phyloP scores from a whole-genome alignment of 2,329 filamentous ascomycete species.

The Fusarium sp. region DNA sequence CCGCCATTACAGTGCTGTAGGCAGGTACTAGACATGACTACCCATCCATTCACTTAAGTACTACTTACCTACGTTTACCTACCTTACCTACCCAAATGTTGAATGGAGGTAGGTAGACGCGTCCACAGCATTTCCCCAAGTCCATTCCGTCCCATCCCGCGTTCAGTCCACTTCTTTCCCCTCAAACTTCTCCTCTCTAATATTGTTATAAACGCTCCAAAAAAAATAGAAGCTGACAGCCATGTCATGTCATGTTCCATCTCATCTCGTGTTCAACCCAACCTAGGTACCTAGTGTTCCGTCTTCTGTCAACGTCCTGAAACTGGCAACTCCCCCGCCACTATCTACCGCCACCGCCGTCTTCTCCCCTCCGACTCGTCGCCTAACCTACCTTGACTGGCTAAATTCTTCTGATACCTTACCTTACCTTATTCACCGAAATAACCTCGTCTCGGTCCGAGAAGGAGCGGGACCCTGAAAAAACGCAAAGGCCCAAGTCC shows the following conservation, averaged over 20 bases:
- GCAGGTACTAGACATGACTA: neutral
- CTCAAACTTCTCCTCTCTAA: neutral
- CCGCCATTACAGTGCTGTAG: neutral
- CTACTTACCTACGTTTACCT: neutral
- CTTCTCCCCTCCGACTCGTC: constrained; percentile 5
- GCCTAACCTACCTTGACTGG: neutral
- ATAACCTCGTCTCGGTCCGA: constrained; percentile 29
- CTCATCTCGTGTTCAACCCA: constrained; percentile 11
- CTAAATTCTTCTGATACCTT: neutral
- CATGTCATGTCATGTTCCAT: constrained; percentile 13
- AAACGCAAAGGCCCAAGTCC: constrained; percentile 19
- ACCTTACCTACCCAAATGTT: neutral
- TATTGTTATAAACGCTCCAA: neutral
- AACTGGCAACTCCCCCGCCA: constrained; percentile 23
- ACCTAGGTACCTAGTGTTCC: neutral
- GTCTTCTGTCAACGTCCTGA: constrained; percentile 10
- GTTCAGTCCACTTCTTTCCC: constrained; percentile 23
- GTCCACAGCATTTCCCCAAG: constrained; percentile 16
- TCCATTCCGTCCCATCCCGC: constrained; percentile 14
- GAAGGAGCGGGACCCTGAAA: constrained; percentile 24
- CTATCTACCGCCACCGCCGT: constrained; percentile 1
- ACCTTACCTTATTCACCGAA: constrained; percentile 10
- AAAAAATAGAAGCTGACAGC: neutral
- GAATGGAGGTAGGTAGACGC: neutral
- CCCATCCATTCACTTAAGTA: neutral